A percentile compares a stretch with the other conserved stretches of the same genome.
Conservation (phyloP, 495 filamentous ascomycete genomes). For the Neurospora sp. region DNA sequence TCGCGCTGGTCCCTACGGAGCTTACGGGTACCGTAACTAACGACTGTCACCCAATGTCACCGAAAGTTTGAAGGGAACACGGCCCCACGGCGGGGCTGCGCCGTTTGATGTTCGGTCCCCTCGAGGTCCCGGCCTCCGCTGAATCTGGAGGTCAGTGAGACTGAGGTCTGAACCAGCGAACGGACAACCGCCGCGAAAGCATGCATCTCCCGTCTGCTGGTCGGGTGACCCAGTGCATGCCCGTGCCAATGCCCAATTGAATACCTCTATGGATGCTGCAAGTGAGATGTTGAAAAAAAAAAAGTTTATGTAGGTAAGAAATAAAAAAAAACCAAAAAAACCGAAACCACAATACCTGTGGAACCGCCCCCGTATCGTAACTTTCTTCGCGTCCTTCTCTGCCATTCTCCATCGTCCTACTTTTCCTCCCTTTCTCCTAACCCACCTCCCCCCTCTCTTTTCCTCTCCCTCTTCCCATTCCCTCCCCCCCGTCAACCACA, state of each 20-base stretch:
- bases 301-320: background rate
- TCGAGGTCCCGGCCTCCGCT: background rate
- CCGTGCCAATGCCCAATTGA: background rate
- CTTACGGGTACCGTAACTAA: background rate
- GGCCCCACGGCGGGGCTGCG: background rate
- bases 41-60: background rate
- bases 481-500: conserved; percentile 4
- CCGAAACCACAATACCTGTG: background rate
- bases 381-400: background rate
- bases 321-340: background rate
- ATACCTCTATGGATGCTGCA: background rate
- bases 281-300: background rate
- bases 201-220: background rate
- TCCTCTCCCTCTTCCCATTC: conserved; percentile 5
- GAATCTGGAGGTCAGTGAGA: background rate
- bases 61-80: background rate
- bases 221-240: background rate
- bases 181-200: background rate
- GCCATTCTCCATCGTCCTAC: background rate
- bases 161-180: background rate
- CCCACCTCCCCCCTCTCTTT: background rate
- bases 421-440: conserved; percentile 2
- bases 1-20: background rate
- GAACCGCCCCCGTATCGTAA: background rate
- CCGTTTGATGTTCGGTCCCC: background rate